Base-by-base conservation (phyloP, 75 land plant genomes). In the Ceratopteris richardii region DNA sequence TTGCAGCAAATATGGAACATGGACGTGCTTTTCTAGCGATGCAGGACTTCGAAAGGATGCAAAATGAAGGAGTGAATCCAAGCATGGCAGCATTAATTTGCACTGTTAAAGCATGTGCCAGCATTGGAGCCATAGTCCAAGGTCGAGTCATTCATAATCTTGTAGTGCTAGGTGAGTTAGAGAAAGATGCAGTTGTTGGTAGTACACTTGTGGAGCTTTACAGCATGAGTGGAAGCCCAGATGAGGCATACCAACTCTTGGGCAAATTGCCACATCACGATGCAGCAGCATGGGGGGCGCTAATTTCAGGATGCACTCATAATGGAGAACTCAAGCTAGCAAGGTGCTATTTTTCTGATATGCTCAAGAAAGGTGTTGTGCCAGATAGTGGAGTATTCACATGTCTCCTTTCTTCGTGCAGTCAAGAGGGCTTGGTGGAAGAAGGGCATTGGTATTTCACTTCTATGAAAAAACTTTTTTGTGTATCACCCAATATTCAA, bases 341-440 rank as follows among this genome's bases (percentile, higher is more conserved):
- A 0, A 44, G 62, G 19, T 7, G 57, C 13, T 30, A 51, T 20
- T 68, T 74, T 41, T 55, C 62, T 22, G 27, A 67, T 10, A 66
- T 67, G 65, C 37, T 44, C 18, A 19, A 12, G 1, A 28, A 17
- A 11, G 50, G 57, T 0, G 28, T 73, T 2, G 37, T 50, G 24
- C 76, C 70, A 26, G 65, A 73, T 37, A 25, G 54, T 28, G 53
- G 54, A 21, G 61, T 63, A 23, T 56, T 62, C 40, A 39, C 54
- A 55, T 33, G 55, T 50, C 40, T 66, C 13, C 33, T 73, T 5
- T 30, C 41, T 47, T 70, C 70, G 17, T 73, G 76, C 56, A 24
- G 39, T 20, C 65, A 73, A 37, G 29, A 17, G 4, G 53, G 70
- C 40, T 59, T 66, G 24, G 50, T 66, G 28, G 54, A 54, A 23